Evolutionary conservation across 1,139 yeast genomes (phyloP).

Genomic region (Hansenula lynferdii): DNA sequence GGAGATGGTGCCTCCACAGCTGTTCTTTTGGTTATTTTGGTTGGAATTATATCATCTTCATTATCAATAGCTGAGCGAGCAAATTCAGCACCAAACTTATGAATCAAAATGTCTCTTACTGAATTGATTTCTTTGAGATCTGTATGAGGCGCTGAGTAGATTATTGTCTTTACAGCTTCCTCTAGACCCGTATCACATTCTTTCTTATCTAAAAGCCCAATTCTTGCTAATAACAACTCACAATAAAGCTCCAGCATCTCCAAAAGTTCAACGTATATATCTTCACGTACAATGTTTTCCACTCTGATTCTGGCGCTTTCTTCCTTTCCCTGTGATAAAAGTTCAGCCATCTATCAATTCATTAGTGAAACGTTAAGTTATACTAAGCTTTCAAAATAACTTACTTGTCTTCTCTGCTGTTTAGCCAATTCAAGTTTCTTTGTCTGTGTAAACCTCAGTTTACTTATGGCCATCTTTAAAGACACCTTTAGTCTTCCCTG

Average conservation of each 20-base stretch:
- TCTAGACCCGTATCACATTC: slow-evolving; percentile 60
- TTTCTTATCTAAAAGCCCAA: slow-evolving; percentile 42
- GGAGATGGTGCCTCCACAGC: slow-evolving; percentile 63
- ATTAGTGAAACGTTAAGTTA: neutral
- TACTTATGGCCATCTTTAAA: slow-evolving; percentile 75
- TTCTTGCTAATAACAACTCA: slow-evolving; percentile 75
- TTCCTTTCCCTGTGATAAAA: slow-evolving; percentile 67
- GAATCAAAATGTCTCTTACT: slow-evolving; percentile 57
- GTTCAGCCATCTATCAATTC: slow-evolving; percentile 49
- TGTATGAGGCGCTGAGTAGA: slow-evolving; percentile 66
- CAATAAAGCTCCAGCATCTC: slow-evolving; percentile 82
- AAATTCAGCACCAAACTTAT: slow-evolving; percentile 62
- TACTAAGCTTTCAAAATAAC: slow-evolving; percentile 4
- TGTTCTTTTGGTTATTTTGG: slow-evolving; percentile 59
- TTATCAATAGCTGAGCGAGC: slow-evolving; percentile 61
- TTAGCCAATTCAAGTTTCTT: slow-evolving; percentile 79
- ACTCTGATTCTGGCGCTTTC: slow-evolving; percentile 82
- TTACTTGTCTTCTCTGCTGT: slow-evolving; percentile 62
- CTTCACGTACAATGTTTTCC: slow-evolving; percentile 82
- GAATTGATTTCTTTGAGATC: slow-evolving; percentile 69
- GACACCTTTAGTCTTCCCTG: slow-evolving; percentile 56
- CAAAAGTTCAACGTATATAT: slow-evolving; percentile 73
- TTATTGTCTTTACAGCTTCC: slow-evolving; percentile 71
- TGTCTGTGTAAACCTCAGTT: slow-evolving; percentile 75
- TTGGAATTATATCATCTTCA: slow-evolving; percentile 51